Conservation (phyloP, 2,329 filamentous ascomycete genomes). For the Colletotrichum limetticola region DNA sequence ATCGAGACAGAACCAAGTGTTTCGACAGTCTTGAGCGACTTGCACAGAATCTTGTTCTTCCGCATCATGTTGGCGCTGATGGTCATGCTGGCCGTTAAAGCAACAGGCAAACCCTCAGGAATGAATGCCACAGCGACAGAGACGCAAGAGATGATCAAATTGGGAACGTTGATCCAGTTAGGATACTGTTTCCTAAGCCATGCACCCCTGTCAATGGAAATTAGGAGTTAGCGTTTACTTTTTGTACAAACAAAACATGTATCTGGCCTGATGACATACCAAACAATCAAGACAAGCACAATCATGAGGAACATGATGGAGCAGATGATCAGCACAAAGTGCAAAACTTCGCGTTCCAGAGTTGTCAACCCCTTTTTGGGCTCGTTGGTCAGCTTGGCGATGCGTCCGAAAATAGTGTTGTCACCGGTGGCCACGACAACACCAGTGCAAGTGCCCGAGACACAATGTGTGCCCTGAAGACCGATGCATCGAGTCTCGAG, state of each 20-base stretch:
- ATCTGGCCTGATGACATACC: constrained; percentile 65
- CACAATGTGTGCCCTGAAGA: constrained; percentile 82
- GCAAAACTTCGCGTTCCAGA: constrained; percentile 77
- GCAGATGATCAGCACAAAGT: constrained; percentile 78
- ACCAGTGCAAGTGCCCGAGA: constrained; percentile 73
- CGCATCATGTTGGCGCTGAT: constrained; percentile 83
- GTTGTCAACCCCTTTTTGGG: constrained; percentile 75
- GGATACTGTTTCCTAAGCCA: constrained; percentile 77
- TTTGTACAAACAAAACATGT: constrained; percentile 38
- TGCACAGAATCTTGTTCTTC: constrained; percentile 82
- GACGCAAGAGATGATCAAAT: constrained; percentile 79
- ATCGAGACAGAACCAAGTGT: constrained; percentile 79
- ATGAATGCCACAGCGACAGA: constrained; percentile 80
- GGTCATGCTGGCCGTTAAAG: constrained; percentile 76
- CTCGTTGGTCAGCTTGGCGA: constrained; percentile 77
- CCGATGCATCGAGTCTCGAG: constrained; percentile 82
- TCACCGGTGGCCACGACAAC: constrained; percentile 79
- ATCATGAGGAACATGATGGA: constrained; percentile 75
- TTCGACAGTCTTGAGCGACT: constrained; percentile 82
- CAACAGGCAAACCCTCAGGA: constrained; percentile 78
- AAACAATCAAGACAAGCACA: constrained; percentile 71
- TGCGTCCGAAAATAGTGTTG: constrained; percentile 78
- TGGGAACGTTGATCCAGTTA: constrained; percentile 77
- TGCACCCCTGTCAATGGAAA: constrained; percentile 60
- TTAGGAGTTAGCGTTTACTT: background rate